phyloP scores from a whole-genome alignment of 2,329 filamentous ascomycete species.

The Aspergillus alliaceus region DNA sequence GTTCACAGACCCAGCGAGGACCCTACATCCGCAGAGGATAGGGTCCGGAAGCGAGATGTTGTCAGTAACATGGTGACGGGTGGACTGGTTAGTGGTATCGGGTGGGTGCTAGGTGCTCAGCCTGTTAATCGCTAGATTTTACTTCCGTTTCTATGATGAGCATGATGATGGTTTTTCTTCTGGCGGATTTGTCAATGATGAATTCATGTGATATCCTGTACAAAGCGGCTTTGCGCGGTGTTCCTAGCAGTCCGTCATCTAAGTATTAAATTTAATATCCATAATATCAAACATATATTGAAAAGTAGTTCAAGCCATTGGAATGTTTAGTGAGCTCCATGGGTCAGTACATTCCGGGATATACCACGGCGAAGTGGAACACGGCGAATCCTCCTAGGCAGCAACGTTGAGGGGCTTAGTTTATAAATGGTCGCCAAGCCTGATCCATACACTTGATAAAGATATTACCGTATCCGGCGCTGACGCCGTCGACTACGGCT shows the following conservation, averaged over 20 bases:
- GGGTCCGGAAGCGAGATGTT: conserved; percentile 53
- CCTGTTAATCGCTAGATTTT: conserved; percentile 35
- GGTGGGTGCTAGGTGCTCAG: conserved; percentile 62
- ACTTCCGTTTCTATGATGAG: neutral
- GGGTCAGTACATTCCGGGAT: too few species aligned
- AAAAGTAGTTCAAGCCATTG: too few species aligned
- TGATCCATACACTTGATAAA: too few species aligned
- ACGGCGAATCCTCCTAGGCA: too few species aligned
- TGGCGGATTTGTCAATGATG: neutral
- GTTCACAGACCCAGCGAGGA: conserved; percentile 13
- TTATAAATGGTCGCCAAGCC: too few species aligned
- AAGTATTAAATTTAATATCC: neutral
- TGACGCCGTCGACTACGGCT: too few species aligned
- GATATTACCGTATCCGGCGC: too few species aligned
- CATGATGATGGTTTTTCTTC: neutral
- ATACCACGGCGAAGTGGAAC: too few species aligned
- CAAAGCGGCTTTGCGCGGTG: neutral
- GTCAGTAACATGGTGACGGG: conserved; percentile 65
- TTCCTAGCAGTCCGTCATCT: neutral
- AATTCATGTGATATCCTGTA: conserved; percentile 2
- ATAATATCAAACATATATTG: neutral
- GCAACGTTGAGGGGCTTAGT: too few species aligned
- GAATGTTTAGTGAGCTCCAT: too few species aligned
- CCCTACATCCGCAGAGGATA: conserved; percentile 18
- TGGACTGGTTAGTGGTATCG: conserved; percentile 61